Evolutionary conservation across 805 yeast genomes (phyloP), one percentile per base, ranked within the genome.

Genomic region (Barnettozyma salicaria): DNA sequence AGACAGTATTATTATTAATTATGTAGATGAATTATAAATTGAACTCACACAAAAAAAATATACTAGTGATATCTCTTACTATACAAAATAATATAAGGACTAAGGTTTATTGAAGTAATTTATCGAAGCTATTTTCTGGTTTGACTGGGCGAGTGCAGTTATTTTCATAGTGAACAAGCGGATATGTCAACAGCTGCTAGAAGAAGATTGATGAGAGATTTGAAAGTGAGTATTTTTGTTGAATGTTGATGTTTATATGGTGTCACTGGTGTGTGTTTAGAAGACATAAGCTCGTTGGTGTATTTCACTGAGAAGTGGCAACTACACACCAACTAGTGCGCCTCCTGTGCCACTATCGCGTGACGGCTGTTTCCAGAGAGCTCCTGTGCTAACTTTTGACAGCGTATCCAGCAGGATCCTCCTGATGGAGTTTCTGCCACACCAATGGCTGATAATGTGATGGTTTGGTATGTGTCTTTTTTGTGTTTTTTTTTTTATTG

Each of bases 371-470:
- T 17, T 3, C 5, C 8, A 1, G 11, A 13, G 25, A 22, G 25
- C 9, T 22, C 25, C 25, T 12, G 25, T 22, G 29, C 14, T 13
- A 17, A 10, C 18, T 12, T 7, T 7, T 20, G 28, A 24, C 42
- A 78, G 80, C 80, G 97, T 52, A 89, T 92, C 81, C 96, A 92
- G 62, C 92, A 83, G 66, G 98, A 92, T 61, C 92, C 97, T 10
- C 96, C 98, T 18, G 92, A 95, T 22, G 98, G 98, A 12, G 95
- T 92, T 9, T 85, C 96, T 6, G 98, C 98, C 1, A 85, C 96
- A 5, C 98, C 98, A 5, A 72, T 90, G 36, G 88, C 97, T 5
- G 97, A 92, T 58, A 92, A 92, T 54, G 97, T 92, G 35, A 88
- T 92, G 96, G 75, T 85, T 25, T 92, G 98, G 54, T 49, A 34